These are phyloP conservation scores for Leucaena leucocephala DNA, from an alignment of 306 rosid genomes.

Conservation along the genomic window DNA sequence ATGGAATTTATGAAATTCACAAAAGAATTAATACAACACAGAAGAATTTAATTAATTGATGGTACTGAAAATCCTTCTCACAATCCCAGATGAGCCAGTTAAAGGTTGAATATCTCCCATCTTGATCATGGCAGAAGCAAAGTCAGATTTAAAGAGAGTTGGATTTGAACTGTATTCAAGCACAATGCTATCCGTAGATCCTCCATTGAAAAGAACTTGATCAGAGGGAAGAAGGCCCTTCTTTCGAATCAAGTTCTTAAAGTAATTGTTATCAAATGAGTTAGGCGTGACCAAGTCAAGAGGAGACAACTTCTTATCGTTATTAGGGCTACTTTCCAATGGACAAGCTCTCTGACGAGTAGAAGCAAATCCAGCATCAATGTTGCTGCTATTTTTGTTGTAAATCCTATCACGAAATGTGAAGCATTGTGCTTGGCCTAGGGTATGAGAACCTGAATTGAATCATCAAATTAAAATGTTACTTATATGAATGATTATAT, in stretches of 20 bases:
- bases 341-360: slow-evolving; percentile 56
- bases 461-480: not conserved
- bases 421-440: slow-evolving; percentile 57
- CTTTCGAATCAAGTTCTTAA: slow-evolving; percentile 56
- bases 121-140: slow-evolving; percentile 8
- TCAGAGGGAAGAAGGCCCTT: slow-evolving; percentile 60
- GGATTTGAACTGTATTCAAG: slow-evolving; percentile 35
- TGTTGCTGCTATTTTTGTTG: slow-evolving; percentile 42
- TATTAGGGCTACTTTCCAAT: not conserved
- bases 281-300: slow-evolving; percentile 64
- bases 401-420: slow-evolving; percentile 57
- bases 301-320: slow-evolving; percentile 48
- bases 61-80: not conserved
- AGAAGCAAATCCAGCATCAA: slow-evolving; percentile 54
- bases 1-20: too few species aligned
- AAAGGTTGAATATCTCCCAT: slow-evolving; percentile 9
- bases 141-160: not conserved
- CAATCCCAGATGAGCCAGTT: not conserved
- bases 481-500: too few species aligned
- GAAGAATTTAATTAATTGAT: not conserved
- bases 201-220: slow-evolving; percentile 46
- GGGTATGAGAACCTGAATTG: slow-evolving; percentile 51
- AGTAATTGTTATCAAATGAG: slow-evolving; percentile 62
- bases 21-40: too few species aligned
- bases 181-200: slow-evolving; percentile 36